Percentiles rank a stretch among this genome's conserved stretches.
Conservation (phyloP, 371 early-diverging fungal species). For the Apophysomyces variabilis region DNA sequence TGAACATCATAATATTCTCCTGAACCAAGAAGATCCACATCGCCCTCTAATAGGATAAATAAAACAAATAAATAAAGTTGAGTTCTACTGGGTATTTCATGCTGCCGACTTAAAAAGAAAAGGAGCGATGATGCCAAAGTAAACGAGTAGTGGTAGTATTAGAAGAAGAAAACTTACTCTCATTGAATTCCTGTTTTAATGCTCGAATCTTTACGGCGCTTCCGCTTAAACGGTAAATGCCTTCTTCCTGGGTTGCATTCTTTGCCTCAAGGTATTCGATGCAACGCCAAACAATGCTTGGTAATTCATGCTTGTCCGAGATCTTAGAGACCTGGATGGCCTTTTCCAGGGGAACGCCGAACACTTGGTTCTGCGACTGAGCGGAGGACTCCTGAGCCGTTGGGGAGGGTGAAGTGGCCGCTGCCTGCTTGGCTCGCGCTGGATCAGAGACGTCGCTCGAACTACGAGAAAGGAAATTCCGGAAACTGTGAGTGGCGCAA, state of each 20-base stretch:
- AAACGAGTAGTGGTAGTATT: too few relatives aligned
- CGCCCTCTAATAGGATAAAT: slow-evolving; percentile 27
- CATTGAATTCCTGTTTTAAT: slow-evolving; percentile 83
- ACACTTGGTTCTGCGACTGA: slow-evolving; percentile 57
- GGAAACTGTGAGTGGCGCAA: not conserved
- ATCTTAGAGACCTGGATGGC: slow-evolving; percentile 66
- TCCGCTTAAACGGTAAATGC: slow-evolving; percentile 93
- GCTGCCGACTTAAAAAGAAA: not conserved
- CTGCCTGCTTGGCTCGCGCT: not conserved
- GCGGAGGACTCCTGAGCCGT: slow-evolving; percentile 12
- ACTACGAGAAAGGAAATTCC: not conserved
- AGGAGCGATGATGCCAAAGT: not conserved
- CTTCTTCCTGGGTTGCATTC: slow-evolving; percentile 87
- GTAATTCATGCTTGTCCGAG: slow-evolving; percentile 79
- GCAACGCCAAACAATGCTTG: slow-evolving; percentile 92
- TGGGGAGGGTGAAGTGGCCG: not conserved
- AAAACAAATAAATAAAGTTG: too few relatives aligned
- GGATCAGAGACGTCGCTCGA: slow-evolving; percentile 8
- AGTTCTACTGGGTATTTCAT: too few relatives aligned
- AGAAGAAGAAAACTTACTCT: slow-evolving; percentile 28
- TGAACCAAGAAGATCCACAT: slow-evolving; percentile 46
- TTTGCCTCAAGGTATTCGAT: slow-evolving; percentile 93
- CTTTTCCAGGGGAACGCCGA: slow-evolving; percentile 74
- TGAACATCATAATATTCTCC: slow-evolving; percentile 85
- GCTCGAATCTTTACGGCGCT: slow-evolving; percentile 68